Evolutionary conservation across 2,329 filamentous ascomycete species (phyloP).

Genomic region (Didymellaceae sp.): DNA sequence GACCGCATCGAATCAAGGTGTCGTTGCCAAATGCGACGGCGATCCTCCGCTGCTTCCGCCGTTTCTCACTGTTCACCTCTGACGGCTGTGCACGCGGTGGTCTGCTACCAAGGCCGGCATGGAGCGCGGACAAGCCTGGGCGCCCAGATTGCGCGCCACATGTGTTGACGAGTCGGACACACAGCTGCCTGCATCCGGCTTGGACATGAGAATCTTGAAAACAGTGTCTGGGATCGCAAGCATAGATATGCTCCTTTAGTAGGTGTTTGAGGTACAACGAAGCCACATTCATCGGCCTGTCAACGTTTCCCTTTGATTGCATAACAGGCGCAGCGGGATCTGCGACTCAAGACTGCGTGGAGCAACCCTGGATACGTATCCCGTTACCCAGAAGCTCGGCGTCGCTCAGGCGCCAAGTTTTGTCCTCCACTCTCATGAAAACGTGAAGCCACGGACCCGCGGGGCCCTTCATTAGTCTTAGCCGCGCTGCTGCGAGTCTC

Average conservation of each 20-base stretch:
- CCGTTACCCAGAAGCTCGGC: conserved; percentile 14
- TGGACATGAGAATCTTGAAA: conserved; percentile 4
- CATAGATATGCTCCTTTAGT: neutral
- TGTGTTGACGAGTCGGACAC: conserved; percentile 18
- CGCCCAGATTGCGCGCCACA: conserved; percentile 24
- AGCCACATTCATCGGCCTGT: conserved; percentile 4
- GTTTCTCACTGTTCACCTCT: conserved; percentile 1
- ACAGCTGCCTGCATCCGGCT: conserved; percentile 24
- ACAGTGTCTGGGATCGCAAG: neutral
- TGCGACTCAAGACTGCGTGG: conserved; percentile 4
- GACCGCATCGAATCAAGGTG: conserved; percentile 6
- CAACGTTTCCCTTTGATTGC: conserved; percentile 12
- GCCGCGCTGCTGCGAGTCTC: conserved; percentile 16
- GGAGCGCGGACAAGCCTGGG: conserved; percentile 22
- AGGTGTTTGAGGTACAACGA: conserved; percentile 5
- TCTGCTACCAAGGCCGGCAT: conserved; percentile 14
- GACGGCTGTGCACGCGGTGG: conserved; percentile 4
- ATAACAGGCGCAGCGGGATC: conserved; percentile 10
- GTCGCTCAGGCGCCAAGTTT: conserved; percentile 37
- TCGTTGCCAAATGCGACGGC: conserved; percentile 18
- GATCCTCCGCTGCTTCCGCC: conserved; percentile 12
- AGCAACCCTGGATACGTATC: conserved; percentile 7
- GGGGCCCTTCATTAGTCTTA: too few species aligned
- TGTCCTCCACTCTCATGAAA: conserved; percentile 39
- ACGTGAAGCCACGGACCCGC: too few species aligned